Percentiles rank a stretch among this genome's conserved stretches.
These are phyloP conservation scores for Kwoniella shandongensis DNA, from an alignment of 768 basidiomycete species.

Conservation along the genomic window DNA sequence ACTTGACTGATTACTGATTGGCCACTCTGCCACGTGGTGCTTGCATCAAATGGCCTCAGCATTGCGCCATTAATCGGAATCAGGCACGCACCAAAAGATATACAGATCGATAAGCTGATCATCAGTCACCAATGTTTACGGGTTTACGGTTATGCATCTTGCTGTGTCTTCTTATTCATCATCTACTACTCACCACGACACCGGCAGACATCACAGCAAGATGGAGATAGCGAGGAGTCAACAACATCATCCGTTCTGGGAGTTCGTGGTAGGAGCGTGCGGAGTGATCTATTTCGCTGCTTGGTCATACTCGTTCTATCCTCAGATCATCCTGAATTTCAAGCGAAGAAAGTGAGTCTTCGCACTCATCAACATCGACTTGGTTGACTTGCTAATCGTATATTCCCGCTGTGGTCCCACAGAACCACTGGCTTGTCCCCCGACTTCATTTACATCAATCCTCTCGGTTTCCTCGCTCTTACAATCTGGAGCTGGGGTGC, in stretches of 20 bases:
- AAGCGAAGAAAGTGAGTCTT: slow-evolving; percentile 46
- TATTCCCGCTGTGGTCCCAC: not conserved
- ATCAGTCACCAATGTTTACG: too few relatives aligned
- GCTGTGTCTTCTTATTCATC: not conserved
- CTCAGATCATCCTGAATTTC: slow-evolving; percentile 55
- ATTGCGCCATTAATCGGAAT: too few relatives aligned
- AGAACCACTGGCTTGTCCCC: slow-evolving; percentile 53
- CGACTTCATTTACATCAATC: slow-evolving; percentile 56
- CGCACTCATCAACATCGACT: not conserved
- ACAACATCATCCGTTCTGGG: slow-evolving; percentile 14
- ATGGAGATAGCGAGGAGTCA: not conserved
- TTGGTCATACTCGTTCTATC: slow-evolving; percentile 55
- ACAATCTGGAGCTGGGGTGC: slow-evolving; percentile 52
- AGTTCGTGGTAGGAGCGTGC: slow-evolving; percentile 17
- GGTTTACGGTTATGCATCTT: too few relatives aligned
- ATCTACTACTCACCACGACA: not conserved
- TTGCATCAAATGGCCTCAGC: too few relatives aligned
- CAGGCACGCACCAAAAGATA: too few relatives aligned
- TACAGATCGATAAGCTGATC: too few relatives aligned
- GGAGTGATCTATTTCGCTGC: slow-evolving; percentile 51
- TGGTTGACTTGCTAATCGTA: not conserved
- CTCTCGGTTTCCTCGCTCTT: slow-evolving; percentile 53
- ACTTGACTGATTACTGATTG: too few relatives aligned
- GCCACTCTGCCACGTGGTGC: too few relatives aligned
- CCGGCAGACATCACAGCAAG: not conserved